Base-by-base conservation (phyloP, 768 basidiomycete genomes). In the Pleurotus tuoliensis region DNA sequence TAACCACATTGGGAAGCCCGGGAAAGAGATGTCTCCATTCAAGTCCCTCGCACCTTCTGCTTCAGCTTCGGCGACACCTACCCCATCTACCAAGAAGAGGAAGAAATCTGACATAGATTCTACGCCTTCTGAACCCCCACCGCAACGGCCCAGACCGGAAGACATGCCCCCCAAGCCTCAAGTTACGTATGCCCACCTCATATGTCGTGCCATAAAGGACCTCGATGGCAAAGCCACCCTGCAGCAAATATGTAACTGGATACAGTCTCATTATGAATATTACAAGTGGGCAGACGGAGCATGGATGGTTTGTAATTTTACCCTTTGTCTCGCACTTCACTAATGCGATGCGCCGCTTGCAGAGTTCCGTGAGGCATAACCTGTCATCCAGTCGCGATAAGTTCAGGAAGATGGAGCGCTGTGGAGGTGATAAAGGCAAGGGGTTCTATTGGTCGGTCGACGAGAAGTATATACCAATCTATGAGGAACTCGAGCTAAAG, bases 311-410 rank as follows among this genome's bases (percentile, higher is more conserved):
- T 65, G 84, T 75, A 47, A 61, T 54, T 25, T 18, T 15, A 20
- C 18, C 46, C 16, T 18, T 15, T 55, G 44, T 58, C 46, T 38
- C 51, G 61, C 13, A 3, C 24, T 47, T 25, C 59, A 24, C 59
- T 44, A 27, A 56, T 52, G n/a, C n/a, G n/a, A 55, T 8, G 49
- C 55, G 34, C 46, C 45, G 59, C 58, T 64, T 53, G 45, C 66
- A 94, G 92, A 94, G 90, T 63, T 96, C 96, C 27, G 88, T 98
- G 46, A 88, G 94, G 18, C 94, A 98, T 66, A 95, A 94, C 67
- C 73, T 99, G n/a, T 95, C 94, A 1, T 92, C 93, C 9, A 88
- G 89, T 66, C 84, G 87, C 47, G 93, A 92, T 0, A 53, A 53
- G 24, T 99, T 99, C 73, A 78, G 90, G 68, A 98, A 98, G 71